Evolutionary conservation across 768 basidiomycete genomes (phyloP), one percentile per base, ranked within the genome.

Genomic region (Amyloporia xantha): DNA sequence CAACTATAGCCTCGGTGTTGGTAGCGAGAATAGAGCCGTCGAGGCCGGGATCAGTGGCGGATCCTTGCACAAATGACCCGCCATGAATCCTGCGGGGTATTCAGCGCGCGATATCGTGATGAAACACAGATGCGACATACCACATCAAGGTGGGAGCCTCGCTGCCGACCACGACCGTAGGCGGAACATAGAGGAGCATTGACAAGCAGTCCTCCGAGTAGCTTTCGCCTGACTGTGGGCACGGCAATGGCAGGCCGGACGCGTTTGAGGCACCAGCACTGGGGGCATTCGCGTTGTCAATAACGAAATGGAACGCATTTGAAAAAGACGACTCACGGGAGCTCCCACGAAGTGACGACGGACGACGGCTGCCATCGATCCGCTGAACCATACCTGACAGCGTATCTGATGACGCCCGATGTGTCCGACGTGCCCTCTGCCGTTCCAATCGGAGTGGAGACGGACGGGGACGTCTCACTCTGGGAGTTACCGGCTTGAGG

Each of bases 171-270:
- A 55, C 36, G 66, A 69, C 48, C 1, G 69, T 60, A 5, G 69
- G 64, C 4, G 86, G 87, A 2, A 82, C 78, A 60, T 88, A 91
- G 25, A 86, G 69, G 21, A 86, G 68, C 71, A 90, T 79, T 19
- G 81, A 90, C 40, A 95, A 71, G 62, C 91, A 95, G 62, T 93
- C 87, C 64, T 93, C 91, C 1, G 62, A 74, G 65, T 68, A 76
- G 25, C 71, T 53, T 56, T 75, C 69, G 11, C 78, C 67, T 51
- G 68, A 66, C 62, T 92, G 91, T 7, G 86, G 83, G 62, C 91
- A 94, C 6, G 79, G 74, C 3, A 81, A 71, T 17, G 90, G 89
- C 26, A 87, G 67, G 7, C 65, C 66, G 0, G 81, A 69, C 10
- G 70, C 67, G 60, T 85, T 71, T 4, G 72, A 69, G 26, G 71